These are phyloP conservation scores for Crithidia thermophila DNA, from an alignment of 208 protist genomes.

Conservation along the genomic window DNA sequence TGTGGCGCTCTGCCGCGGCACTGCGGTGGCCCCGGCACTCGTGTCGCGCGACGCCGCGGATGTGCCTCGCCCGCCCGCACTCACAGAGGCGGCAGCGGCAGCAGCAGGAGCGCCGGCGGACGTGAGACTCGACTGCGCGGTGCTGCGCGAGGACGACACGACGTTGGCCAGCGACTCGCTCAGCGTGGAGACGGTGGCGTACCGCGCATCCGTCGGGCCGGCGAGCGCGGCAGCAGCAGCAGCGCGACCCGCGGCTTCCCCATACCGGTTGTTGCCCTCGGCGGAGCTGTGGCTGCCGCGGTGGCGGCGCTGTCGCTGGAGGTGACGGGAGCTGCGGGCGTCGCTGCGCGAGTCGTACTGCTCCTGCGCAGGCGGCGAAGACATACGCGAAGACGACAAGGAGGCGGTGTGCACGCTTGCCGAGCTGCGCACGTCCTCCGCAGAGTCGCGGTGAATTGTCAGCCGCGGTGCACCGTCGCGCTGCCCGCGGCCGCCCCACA, in stretches of 20 bases:
- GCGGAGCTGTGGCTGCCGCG: not conserved
- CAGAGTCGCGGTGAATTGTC: conserved; percentile 11
- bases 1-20: conserved; percentile 32
- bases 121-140: conserved; percentile 31
- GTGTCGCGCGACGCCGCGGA: not conserved
- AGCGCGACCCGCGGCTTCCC: too few species aligned
- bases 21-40: not conserved
- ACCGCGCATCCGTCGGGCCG: conserved; percentile 25
- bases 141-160: conserved; percentile 59
- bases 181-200: conserved; percentile 37
- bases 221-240: not conserved
- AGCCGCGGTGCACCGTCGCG: not conserved
- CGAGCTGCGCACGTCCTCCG: not conserved
- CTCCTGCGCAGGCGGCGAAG: conserved; percentile 9
- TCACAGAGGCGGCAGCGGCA: conserved; percentile 2
- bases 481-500: not conserved
- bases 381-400: conserved; percentile 10
- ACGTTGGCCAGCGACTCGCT: conserved; percentile 46
- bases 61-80: not conserved
- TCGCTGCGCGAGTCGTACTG: not conserved
- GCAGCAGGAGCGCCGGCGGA: conserved; percentile 27
- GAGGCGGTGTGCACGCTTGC: not conserved
- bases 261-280: not conserved
- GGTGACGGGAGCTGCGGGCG: not conserved
- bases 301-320: not conserved